Conservation (phyloP, 139 green algal species). For the Ettlia oleoabundans region DNA sequence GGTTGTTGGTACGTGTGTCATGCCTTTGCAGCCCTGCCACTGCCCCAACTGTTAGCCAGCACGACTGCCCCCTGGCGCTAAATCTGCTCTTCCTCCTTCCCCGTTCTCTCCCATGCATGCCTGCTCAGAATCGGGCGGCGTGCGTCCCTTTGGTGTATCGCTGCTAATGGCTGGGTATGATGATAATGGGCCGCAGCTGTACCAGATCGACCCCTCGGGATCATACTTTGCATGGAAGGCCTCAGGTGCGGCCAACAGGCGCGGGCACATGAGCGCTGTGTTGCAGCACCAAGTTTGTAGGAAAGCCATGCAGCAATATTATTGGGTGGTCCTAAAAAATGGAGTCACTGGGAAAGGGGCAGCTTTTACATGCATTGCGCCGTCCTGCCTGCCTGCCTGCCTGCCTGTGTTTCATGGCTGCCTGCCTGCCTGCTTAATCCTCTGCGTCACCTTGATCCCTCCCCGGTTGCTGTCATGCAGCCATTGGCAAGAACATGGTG, state of each 20-base stretch:
- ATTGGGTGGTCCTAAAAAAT: too few species aligned
- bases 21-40: too few species aligned
- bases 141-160: constrained; percentile 98
- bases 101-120: background rate
- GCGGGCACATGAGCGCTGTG: too few species aligned
- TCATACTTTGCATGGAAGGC: constrained; percentile 99
- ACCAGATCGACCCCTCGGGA: constrained; percentile 97
- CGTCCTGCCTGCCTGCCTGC: too few species aligned
- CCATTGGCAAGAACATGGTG: constrained; percentile 99
- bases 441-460: background rate
- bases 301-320: too few species aligned
- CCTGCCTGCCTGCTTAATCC: background rate
- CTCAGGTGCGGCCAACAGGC: constrained; percentile 52
- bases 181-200: constrained; percentile 96
- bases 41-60: too few species aligned
- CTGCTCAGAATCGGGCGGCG: constrained; percentile 87
- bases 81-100: background rate
- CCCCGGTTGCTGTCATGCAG: constrained; percentile 17
- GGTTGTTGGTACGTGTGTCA: too few species aligned
- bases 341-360: too few species aligned
- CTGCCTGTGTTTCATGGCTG: background rate
- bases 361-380: background rate
- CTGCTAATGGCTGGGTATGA: constrained; percentile 96
- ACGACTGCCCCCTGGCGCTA: too few species aligned
- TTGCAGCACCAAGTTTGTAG: too few species aligned